Evolutionary conservation across 768 basidiomycete genomes (phyloP), one percentile per base, ranked within the genome.

Genomic region (Auriscalpium orientale): DNA sequence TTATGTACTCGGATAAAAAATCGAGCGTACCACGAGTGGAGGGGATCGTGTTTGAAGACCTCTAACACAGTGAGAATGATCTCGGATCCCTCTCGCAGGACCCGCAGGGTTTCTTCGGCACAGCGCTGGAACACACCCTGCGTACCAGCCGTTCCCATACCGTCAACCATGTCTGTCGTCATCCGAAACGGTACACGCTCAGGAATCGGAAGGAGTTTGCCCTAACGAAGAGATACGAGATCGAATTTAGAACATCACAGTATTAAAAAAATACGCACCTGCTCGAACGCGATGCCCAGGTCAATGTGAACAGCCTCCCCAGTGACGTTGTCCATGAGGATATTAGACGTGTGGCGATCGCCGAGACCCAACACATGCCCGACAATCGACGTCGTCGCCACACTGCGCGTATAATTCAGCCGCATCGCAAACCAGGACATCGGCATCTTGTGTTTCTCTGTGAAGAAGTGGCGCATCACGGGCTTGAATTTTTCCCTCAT

Each of bases 221-320:
- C 95, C 91, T 97, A 60, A 40, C 20, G 12, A 15, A 57, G 18
- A 52, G 49, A 51, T 36, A 8, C 15, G 37, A n/a, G 22, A 20
- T 38, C 20, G 16, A 18, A 20, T 20, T 18, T 15, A 15, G 43
- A 43, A 36, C 9, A 37, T 4, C 50, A 21, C 10, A 28, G 28
- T 43, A 43, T 3, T 43, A 18, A 12, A 3, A 34, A n/a, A 16
- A 36, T 2, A 28, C 77, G 62, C 58, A 91, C 92, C 74, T 92
- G 91, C 58, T 97, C 97, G 69, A 99, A 98, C 0, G 94, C 93
- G 57, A 98, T 93, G 1, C 95, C 95, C 1, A 98, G 76, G 69
- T 99, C 95, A 53, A 99, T 99, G 67, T 97, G 94, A 8, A 98
- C 84, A 46, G 95, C 77, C 65, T 98, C 92, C 15, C 95, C 95